Evolutionary conservation across 1,284 basidiomycete genomes (phyloP).

Genomic region (Apiotrichum gamsii): DNA sequence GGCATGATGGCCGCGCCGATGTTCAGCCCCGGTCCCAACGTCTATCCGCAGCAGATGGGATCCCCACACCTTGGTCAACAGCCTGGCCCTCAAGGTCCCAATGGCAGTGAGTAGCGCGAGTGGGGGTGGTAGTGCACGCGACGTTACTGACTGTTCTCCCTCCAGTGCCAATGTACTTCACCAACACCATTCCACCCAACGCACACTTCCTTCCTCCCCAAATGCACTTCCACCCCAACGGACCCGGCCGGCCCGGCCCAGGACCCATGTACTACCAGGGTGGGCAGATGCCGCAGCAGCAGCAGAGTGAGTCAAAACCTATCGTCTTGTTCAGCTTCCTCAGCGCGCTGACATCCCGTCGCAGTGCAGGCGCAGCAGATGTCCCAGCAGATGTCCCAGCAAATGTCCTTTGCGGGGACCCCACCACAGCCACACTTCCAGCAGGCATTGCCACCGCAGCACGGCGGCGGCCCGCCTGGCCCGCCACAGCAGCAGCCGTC

Average conservation of each 20-base stretch:
- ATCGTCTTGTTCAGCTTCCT: too few species aligned
- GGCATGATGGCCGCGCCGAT: constrained; percentile 29
- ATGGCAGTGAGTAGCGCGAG: constrained; percentile 36
- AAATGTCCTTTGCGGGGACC: constrained; percentile 17
- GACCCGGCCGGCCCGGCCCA: constrained; percentile 13
- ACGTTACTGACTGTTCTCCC: too few species aligned
- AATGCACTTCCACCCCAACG: constrained; percentile 33
- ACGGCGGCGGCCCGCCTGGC: not conserved
- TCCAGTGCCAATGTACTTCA: constrained; percentile 18
- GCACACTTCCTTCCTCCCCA: constrained; percentile 37
- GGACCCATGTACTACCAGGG: constrained; percentile 24
- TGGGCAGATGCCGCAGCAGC: constrained; percentile 21
- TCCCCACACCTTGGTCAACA: constrained; percentile 25
- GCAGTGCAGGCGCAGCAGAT: not conserved
- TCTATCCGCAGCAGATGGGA: constrained; percentile 23
- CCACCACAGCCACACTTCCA: constrained; percentile 21
- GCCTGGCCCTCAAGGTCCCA: constrained; percentile 23
- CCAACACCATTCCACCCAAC: constrained; percentile 21
- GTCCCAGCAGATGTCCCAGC: constrained; percentile 6
- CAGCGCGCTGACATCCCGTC: not conserved
- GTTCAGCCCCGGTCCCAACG: constrained; percentile 35
- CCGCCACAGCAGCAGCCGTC: constrained; percentile 1
- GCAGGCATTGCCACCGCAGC: constrained; percentile 15
- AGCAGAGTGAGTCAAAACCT: constrained; percentile 38
- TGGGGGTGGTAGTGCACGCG: too few species aligned